phyloP scores from a whole-genome alignment of 768 basidiomycete species.

The Sistotremastrum niveocremeum region DNA sequence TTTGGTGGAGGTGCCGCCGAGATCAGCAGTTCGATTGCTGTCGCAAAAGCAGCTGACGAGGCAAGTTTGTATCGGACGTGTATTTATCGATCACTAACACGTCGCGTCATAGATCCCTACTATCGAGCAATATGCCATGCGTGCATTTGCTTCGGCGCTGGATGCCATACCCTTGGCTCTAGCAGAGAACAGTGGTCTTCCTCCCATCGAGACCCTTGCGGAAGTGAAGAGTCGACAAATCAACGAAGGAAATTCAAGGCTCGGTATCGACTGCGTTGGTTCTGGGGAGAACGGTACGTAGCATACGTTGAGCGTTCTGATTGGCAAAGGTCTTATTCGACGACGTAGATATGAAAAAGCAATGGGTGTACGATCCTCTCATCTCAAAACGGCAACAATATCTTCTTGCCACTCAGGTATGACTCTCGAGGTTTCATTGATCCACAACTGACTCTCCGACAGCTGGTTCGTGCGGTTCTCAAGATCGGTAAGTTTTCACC shows the following conservation, averaged over 20 bases:
- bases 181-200: constrained; percentile 94
- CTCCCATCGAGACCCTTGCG: constrained; percentile 94
- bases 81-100: neutral
- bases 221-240: constrained; percentile 91
- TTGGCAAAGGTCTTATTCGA: neutral
- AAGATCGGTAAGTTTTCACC: constrained; percentile 55
- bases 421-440: constrained; percentile 9
- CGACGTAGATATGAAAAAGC: constrained; percentile 83
- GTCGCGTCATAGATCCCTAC: constrained; percentile 56
- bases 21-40: constrained; percentile 88
- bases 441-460: constrained; percentile 1
- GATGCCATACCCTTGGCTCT: constrained; percentile 93
- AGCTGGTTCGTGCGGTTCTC: constrained; percentile 76
- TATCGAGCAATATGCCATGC: constrained; percentile 99
- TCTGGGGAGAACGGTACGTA: constrained; percentile 71
- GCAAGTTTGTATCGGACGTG: constrained; percentile 23
- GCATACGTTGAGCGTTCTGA: neutral
- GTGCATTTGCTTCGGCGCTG: constrained; percentile 91
- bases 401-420: constrained; percentile 86
- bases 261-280: constrained; percentile 90
- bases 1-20: constrained; percentile 98
- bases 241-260: constrained; percentile 62
- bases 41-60: constrained; percentile 89
- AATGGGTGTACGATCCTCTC: constrained; percentile 92
- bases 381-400: constrained; percentile 98